phyloP scores from a whole-genome alignment of 768 basidiomycete species.

The Galerina sulciceps region DNA sequence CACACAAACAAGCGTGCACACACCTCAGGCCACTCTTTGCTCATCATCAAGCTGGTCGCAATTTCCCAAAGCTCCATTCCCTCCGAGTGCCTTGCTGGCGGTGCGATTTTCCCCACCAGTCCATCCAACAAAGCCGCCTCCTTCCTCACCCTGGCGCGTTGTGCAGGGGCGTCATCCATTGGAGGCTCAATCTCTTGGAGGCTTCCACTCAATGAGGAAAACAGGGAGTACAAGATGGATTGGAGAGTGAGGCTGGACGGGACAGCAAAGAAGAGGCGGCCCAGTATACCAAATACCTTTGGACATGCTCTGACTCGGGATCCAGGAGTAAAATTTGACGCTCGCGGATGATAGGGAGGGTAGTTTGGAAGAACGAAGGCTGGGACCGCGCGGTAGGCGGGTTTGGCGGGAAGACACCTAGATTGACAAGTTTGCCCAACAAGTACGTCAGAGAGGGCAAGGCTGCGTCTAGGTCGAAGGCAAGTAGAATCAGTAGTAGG shows the following conservation, averaged over 20 bases:
- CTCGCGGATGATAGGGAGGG: slow-evolving; percentile 51
- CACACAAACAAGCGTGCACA: slow-evolving; percentile 68
- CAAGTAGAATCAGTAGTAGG: background rate
- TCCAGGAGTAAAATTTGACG: slow-evolving; percentile 32
- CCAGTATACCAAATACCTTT: slow-evolving; percentile 57
- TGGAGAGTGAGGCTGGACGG: slow-evolving; percentile 58
- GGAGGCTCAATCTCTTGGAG: slow-evolving; percentile 23
- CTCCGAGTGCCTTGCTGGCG: slow-evolving; percentile 21
- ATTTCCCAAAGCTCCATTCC: slow-evolving; percentile 57
- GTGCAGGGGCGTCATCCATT: slow-evolving; percentile 27
- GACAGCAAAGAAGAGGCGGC: slow-evolving; percentile 45
- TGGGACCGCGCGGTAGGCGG: slow-evolving; percentile 59
- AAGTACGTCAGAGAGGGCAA: slow-evolving; percentile 54
- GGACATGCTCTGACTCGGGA: background rate
- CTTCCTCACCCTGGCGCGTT: slow-evolving; percentile 37
- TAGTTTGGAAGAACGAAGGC: slow-evolving; percentile 69
- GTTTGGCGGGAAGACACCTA: slow-evolving; percentile 65
- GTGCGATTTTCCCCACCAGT: slow-evolving; percentile 55
- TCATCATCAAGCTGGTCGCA: slow-evolving; percentile 50
- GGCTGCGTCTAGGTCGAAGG: slow-evolving; percentile 30
- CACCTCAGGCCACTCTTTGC: slow-evolving; percentile 62
- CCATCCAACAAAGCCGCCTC: slow-evolving; percentile 56
- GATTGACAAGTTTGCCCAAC: slow-evolving; percentile 66
- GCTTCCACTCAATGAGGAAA: slow-evolving; percentile 45
- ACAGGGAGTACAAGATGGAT: slow-evolving; percentile 62